phyloP scores from a whole-genome alignment of 2,329 filamentous ascomycete genomes.

The Proliferodiscus dingleyae region DNA sequence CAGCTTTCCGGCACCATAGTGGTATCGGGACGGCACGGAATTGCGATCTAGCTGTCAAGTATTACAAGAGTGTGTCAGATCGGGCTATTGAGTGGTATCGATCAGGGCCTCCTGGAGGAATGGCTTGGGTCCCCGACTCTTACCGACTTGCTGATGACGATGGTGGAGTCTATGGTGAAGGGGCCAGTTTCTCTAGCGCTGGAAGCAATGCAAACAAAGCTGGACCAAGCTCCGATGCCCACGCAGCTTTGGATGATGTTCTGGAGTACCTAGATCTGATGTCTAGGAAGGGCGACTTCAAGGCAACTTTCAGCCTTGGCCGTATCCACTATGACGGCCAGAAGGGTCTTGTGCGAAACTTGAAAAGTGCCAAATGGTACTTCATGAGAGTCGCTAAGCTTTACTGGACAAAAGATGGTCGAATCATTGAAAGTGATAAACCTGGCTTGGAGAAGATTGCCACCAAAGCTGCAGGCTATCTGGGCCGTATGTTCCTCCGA shows the following conservation, averaged over 20 bases:
- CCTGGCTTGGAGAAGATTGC: slow-evolving; percentile 58
- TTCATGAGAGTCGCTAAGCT: slow-evolving; percentile 63
- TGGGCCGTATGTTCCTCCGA: slow-evolving; percentile 67
- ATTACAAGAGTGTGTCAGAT: slow-evolving; percentile 91
- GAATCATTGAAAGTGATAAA: slow-evolving; percentile 50
- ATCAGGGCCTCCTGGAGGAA: slow-evolving; percentile 85
- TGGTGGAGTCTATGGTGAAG: slow-evolving; percentile 92
- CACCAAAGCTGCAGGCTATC: slow-evolving; percentile 64
- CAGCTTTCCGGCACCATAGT: slow-evolving; percentile 78
- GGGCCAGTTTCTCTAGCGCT: slow-evolving; percentile 83
- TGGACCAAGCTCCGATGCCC: slow-evolving; percentile 69
- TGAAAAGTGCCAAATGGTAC: slow-evolving; percentile 60
- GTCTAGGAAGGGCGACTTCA: slow-evolving; percentile 68
- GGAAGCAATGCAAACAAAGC: slow-evolving; percentile 75
- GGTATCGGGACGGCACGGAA: slow-evolving; percentile 82
- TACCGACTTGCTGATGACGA: slow-evolving; percentile 86
- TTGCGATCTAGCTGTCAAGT: slow-evolving; percentile 78
- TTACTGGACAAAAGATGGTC: slow-evolving; percentile 64
- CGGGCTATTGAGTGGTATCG: slow-evolving; percentile 86
- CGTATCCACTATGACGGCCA: slow-evolving; percentile 67
- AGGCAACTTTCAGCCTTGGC: slow-evolving; percentile 63
- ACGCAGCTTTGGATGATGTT: slow-evolving; percentile 86
- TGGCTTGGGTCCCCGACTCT: slow-evolving; percentile 68
- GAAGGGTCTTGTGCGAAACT: slow-evolving; percentile 54
- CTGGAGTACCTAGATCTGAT: slow-evolving; percentile 80